Base-by-base conservation (phyloP, 1,139 yeast species). In the Candida glucosophila region DNA sequence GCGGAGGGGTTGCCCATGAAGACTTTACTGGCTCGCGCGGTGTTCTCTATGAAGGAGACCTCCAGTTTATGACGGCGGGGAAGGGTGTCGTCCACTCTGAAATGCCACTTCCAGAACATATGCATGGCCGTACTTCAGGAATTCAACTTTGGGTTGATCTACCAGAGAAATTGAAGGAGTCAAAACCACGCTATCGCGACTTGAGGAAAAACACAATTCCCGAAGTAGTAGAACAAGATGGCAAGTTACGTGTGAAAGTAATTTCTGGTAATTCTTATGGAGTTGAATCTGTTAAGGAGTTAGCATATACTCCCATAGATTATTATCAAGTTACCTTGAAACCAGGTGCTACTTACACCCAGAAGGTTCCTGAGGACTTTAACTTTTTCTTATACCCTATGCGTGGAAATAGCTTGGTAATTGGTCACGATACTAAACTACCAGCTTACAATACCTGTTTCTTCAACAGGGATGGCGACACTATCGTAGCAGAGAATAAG, bases 61-160 rank as follows among this genome's bases (percentile, higher is more conserved):
- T 86, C 39, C 96, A 86, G 55, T 85, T 86, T 49, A 86, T 86
- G 94, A 86, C 95, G 30, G 95, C 95, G 6, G 95, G 96, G 30
- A 72, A 67, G 39, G 96, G 95, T 29, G 73, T 85, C 23, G 85
- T 82, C 20, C 95, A 85, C 44, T 72, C 86, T 5, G 93, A 82
- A 44, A 80, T 82, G 74, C 95, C 95, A n/a, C 72, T 80, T 17
- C 62, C 65, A 21, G 65, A 64, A 37, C 62, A 63, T 6, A 74
- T 73, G 36, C 80, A 78, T 14, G 48, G 63, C 12, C 57, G 69
- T 1, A 73, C 77, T 19, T 68, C 60, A 21, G 95, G 95, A 27
- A 62, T 86, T 63, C 95, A 86, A 52, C 57, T 88, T 28, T 86
- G 96, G 96, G 95, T 86, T 25, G 95, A 85, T 47, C 65, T 85